Conservation (phyloP, 805 yeast species). For the Candida peoriensis region DNA sequence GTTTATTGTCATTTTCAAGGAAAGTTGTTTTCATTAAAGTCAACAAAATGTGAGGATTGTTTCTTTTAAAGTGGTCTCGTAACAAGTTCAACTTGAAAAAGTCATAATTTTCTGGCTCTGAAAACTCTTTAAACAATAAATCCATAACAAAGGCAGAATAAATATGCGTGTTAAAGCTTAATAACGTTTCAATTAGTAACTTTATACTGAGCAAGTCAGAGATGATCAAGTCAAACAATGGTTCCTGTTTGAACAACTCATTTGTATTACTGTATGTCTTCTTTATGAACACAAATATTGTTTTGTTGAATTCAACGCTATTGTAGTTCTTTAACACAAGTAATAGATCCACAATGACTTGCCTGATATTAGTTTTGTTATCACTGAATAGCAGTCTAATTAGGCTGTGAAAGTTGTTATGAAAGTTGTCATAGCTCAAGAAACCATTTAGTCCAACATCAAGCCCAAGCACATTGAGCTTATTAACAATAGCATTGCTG, state of each 20-base stretch:
- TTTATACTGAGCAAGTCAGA: conserved; percentile 32
- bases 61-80: conserved; percentile 17
- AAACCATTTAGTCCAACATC: conserved; percentile 10
- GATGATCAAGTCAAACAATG: conserved; percentile 32
- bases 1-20: conserved; percentile 9
- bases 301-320: conserved; percentile 22
- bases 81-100: conserved; percentile 18
- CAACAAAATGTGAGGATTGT: conserved; percentile 15
- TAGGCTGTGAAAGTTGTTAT: conserved; percentile 18
- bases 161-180: conserved; percentile 17
- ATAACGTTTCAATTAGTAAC: conserved; percentile 28
- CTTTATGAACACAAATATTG: conserved; percentile 23
- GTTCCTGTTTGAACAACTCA: conserved; percentile 30
- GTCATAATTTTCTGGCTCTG: conserved; percentile 12
- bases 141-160: conserved; percentile 18
- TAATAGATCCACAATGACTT: conserved; percentile 15
- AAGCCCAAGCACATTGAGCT: conserved; percentile 4
- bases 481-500: not conserved
- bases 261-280: conserved; percentile 24
- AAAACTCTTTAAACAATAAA: conserved; percentile 17
- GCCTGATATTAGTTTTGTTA: conserved; percentile 6
- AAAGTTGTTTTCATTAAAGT: conserved; percentile 13
- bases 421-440: conserved; percentile 10
- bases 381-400: conserved; percentile 18
- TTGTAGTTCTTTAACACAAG: conserved; percentile 18